These are phyloP conservation scores for Copromyces sp. DNA, from an alignment of 495 filamentous ascomycete genomes.

Conservation along the genomic window DNA sequence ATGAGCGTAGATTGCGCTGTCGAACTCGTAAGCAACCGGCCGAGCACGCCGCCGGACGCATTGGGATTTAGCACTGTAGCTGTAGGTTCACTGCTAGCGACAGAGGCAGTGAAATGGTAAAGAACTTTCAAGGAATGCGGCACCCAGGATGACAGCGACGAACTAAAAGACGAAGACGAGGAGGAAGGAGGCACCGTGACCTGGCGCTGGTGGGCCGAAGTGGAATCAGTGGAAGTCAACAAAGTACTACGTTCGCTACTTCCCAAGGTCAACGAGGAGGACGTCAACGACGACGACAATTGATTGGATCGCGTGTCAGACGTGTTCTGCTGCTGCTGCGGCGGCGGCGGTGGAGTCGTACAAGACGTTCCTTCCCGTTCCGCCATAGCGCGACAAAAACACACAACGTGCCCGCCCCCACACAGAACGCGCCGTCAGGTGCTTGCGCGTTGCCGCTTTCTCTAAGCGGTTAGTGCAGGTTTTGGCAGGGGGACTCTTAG, in stretches of 20 bases:
- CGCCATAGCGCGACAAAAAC: background rate
- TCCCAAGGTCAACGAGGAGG: background rate
- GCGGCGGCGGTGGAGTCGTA: background rate
- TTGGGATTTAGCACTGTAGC: slow-evolving; percentile 12
- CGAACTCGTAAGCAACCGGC: slow-evolving; percentile 10
- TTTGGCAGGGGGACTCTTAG: background rate
- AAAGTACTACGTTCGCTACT: background rate
- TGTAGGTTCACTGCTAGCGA: slow-evolving; percentile 8
- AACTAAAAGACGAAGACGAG: background rate
- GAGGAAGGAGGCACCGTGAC: background rate
- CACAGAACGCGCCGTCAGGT: slow-evolving; percentile 19
- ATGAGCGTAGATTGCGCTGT: slow-evolving; percentile 25
- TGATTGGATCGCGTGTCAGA: background rate
- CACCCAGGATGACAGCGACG: background rate
- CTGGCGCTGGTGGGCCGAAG: background rate
- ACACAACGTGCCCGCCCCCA: background rate
- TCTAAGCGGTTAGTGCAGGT: background rate
- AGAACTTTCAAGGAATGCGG: slow-evolving; percentile 3
- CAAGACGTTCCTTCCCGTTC: background rate
- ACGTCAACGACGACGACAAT: background rate
- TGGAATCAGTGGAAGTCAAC: background rate
- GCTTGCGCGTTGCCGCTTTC: background rate
- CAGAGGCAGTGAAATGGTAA: slow-evolving; percentile 8
- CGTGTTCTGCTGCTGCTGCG: background rate
- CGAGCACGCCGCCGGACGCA: slow-evolving; percentile 21